Base-by-base conservation (phyloP, 2,329 filamentous ascomycete species). In the Colletotrichum salicis region DNA sequence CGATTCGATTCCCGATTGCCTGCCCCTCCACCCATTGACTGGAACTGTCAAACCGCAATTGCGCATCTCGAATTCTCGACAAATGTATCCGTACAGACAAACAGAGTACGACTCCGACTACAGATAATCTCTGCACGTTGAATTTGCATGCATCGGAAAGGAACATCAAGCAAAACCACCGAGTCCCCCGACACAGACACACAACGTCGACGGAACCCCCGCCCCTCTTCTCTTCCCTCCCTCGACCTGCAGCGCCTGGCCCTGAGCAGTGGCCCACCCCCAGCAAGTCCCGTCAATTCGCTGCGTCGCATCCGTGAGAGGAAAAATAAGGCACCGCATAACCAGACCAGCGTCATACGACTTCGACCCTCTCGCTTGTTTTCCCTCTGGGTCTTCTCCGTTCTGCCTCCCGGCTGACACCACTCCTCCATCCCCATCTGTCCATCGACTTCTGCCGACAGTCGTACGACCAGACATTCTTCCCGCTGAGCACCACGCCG, bases 261-360 rank as follows among this genome's bases (percentile, higher is more conserved):
- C 37, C 37, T 41, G 37, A 41, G 15, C 15, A 41, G 37, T 41
- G 37, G 37, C 37, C 37, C 37, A 41, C 41, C 41, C 41, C 41
- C 41, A 48, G 19, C 41, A 48, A 48, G 41, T 48, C 41, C 15
- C 15, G 41, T 48, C 41, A 41, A 41, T 41, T 19, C 37, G 37
- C 37, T 41, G 37, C 15, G 41, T 48, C 41, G 41, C 41, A 48
- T 48, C 41, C 41, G 15, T 48, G 41, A 41, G 19, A 29, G 29
- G 19, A 45, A 6, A 45, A 12, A n/a, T 19, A 24, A 37, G 33
- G 19, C 11, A 24, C 31, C 41, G 48, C n/a, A 61, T 33, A 62
- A 71, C 24, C 65, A 52, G 52, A 37, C 68, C 69, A 71, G 58
- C 69, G 65, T 71, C 69, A 71, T 71, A 71, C 69, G 69, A 71